Evolutionary conservation across 73 alveolate genomes (phyloP).

Genomic region (Durusdinium trenchii): DNA sequence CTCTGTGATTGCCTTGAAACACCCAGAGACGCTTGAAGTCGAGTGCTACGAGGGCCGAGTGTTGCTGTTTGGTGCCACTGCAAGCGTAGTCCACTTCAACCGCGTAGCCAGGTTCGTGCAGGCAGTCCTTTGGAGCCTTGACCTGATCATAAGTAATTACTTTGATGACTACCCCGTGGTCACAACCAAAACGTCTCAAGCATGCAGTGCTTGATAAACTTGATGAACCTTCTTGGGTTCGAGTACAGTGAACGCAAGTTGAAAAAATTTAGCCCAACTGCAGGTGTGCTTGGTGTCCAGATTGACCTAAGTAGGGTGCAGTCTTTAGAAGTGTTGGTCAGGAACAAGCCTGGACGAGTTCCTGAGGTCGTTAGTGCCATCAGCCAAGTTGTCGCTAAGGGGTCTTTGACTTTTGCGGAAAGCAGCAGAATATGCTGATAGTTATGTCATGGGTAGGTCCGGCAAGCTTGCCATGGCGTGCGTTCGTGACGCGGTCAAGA

Average conservation of each 20-base stretch:
- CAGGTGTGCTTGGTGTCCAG: conserved; percentile 8
- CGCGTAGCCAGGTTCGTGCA: background rate
- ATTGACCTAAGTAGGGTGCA: background rate
- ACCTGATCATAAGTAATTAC: background rate
- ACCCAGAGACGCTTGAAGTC: background rate
- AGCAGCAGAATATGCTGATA: conserved; percentile 4
- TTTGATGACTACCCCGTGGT: conserved; percentile 32
- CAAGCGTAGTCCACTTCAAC: conserved; percentile 17
- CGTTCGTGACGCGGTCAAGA: background rate
- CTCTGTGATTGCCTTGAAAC: background rate
- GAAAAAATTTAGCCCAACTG: background rate
- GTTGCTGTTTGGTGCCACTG: conserved; percentile 45
- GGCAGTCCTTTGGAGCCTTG: background rate
- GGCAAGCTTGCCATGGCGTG: background rate
- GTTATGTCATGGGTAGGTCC: background rate
- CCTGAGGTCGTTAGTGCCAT: background rate
- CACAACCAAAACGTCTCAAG: background rate
- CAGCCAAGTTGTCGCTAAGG: background rate
- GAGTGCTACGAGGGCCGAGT: background rate
- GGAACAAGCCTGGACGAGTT: background rate
- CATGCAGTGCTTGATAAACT: background rate
- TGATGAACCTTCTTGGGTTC: background rate
- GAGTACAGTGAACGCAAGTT: background rate
- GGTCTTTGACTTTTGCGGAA: background rate
- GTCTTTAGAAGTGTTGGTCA: background rate